Base-by-base conservation (phyloP, 768 basidiomycete species). In the Cystobasidium ongulense region DNA sequence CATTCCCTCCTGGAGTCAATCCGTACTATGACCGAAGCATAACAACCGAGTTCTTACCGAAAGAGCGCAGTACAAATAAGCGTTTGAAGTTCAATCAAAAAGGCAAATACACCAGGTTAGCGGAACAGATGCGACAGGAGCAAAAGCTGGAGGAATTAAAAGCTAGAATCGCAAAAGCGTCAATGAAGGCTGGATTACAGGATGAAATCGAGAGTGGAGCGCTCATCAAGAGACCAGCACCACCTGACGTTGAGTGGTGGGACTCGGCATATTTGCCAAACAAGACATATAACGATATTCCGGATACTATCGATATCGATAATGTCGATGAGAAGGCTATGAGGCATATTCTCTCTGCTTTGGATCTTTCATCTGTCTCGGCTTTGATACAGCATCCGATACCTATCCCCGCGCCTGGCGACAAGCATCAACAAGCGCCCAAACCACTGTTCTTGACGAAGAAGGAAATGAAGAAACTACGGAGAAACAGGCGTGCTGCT, bases 211-310 rank as follows among this genome's bases (percentile, higher is more conserved):
- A 96, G 83, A 89, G 89, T 27, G 84, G 95, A 27, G 93, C 95
- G 82, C 90, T 91, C 82, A 89, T 87, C 74, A 87, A 94, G 89
- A 85, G 93, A 53, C 87, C 87, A 68, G 86, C 91, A 0, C 96
- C 95, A 7, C 95, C 95, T 0, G 88, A 87, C 3, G 86, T 88
- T 2, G 96, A 98, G 81, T 99, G 96, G 96, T 99, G 96, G 96
- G 96, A 99, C 81, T 88, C 86, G 25, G 86, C 90, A 0, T 83
- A 97, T 17, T 83, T 99, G 11, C 90, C 91, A 0, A 88, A 84
- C 77, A 88, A 89, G 82, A 85, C 83, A 2, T 98, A 98, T 80
- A 86, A 87, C 54, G 68, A 52, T 41, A 39, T 73, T 66, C 72
- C 72, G 31, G 82, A 1, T 80, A 85, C 29, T 88, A 35, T 41